Evolutionary conservation across 2,329 filamentous ascomycete genomes (phyloP).

Genomic region (Polytolypa hystricis): DNA sequence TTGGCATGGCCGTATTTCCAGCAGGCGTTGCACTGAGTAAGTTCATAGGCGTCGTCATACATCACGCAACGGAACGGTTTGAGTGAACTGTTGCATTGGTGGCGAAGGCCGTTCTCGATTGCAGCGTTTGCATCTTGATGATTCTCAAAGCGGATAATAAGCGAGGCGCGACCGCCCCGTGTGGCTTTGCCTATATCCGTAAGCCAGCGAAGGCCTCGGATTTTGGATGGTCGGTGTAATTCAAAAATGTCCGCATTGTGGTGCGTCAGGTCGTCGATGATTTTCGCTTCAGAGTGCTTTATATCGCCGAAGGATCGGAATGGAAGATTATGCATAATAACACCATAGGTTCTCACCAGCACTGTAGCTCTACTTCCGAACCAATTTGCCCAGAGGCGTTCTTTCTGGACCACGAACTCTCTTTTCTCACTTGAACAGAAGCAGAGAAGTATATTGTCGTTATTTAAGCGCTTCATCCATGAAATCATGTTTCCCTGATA

Average conservation of each 20-base stretch:
- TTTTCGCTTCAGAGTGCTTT: background rate
- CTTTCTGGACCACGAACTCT: background rate
- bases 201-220: background rate
- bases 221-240: background rate
- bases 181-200: background rate
- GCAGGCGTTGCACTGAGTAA: background rate
- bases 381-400: background rate
- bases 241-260: background rate
- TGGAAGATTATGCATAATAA: background rate
- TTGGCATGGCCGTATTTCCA: slow-evolving; percentile 1
- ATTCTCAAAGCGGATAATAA: background rate
- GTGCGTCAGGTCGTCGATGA: background rate
- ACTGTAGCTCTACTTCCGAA: background rate
- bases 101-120: background rate
- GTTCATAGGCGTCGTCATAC: background rate
- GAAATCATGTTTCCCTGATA: background rate
- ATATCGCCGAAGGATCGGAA: background rate
- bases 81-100: background rate
- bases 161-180: background rate
- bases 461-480: background rate
- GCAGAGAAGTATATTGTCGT: background rate
- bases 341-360: background rate
- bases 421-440: background rate
- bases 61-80: background rate
- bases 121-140: background rate